Base-by-base conservation (phyloP, 1,284 basidiomycete genomes). In the Xerocomus minutiporus region DNA sequence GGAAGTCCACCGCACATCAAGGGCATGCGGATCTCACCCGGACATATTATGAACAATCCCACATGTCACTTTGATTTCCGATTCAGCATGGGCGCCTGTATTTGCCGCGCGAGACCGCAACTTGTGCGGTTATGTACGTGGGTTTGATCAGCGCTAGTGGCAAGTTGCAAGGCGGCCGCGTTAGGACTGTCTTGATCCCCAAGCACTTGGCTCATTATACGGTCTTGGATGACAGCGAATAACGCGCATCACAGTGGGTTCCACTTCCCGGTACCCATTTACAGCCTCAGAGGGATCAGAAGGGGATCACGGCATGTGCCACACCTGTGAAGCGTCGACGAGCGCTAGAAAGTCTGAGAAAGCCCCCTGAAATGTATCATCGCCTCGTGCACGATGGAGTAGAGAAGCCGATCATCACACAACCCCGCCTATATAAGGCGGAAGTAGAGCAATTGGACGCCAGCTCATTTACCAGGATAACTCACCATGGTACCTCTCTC, bases 401-500 rank as follows among this genome's bases (percentile, higher is more conserved):
- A 23, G 38, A 35, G 34, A 23, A 39, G 38, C n/a, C 38, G 23
- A 39, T 39, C 36, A 38, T 41, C 39, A 41, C 39, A 23, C 39
- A 41, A 41, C 26, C 26, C 26, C 40, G 51, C 5, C 48, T 26
- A 51, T 67, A 67, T 45, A 55, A 35, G 39, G 51, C 15, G 39
- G 46, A 28, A 28, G 46, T 5, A 46, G 36, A 44, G 5, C 1
- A 13, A 15, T 17, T 51, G 28, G 39, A 15, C 32, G 5, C 29
- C 26, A 36, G 29, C 38, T 39, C 50, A 35, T 32, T 32, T 17
- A 48, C 1, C 42, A 39, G 38, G 7, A 53, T 15, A 50, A 46
- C 53, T 52, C 51, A 50, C 52, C 50, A 28, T 67, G 59, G 50
- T 53, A 1, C 57, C 52, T 35, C 44, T 57, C 1, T 50, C 55